These are phyloP conservation scores for Arxiozyma bovina DNA, from an alignment of 1,139 yeast genomes.

Conservation along the genomic window DNA sequence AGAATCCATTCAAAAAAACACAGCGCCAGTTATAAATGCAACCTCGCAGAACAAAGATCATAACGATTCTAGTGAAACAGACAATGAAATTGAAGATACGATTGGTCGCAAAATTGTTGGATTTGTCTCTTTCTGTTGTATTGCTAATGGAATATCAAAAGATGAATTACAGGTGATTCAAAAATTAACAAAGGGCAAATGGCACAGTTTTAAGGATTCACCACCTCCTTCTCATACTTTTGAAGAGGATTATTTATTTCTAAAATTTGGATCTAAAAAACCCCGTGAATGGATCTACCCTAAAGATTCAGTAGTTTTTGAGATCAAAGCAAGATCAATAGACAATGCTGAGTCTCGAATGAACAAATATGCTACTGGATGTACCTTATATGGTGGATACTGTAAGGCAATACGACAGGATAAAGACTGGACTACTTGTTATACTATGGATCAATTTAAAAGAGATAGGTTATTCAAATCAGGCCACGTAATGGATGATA, in stretches of 20 bases:
- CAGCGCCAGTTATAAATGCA: slow-evolving; percentile 13
- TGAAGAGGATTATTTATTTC: slow-evolving; percentile 12
- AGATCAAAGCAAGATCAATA: slow-evolving; percentile 73
- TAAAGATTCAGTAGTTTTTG: slow-evolving; percentile 65
- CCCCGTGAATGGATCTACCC: slow-evolving; percentile 82
- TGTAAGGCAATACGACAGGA: slow-evolving; percentile 63
- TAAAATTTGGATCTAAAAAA: slow-evolving; percentile 50
- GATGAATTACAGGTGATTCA: slow-evolving; percentile 55
- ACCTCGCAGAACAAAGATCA: slow-evolving; percentile 1
- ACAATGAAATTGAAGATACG: slow-evolving; percentile 1
- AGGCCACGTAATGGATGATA: slow-evolving; percentile 5
- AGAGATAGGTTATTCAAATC: slow-evolving; percentile 28
- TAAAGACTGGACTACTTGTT: slow-evolving; percentile 49
- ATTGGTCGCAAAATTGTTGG: slow-evolving; percentile 17
- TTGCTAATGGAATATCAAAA: slow-evolving; percentile 75
- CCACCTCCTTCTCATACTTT: slow-evolving; percentile 38
- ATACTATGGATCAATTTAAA: slow-evolving; percentile 49
- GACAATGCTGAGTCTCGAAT: slow-evolving; percentile 39
- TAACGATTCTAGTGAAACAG: background rate
- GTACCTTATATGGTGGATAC: slow-evolving; percentile 70
- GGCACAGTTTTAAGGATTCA: slow-evolving; percentile 41
- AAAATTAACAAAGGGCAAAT: slow-evolving; percentile 48
- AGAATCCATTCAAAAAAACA: slow-evolving; percentile 4
- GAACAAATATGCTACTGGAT: slow-evolving; percentile 49
- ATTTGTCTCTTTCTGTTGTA: slow-evolving; percentile 61